Evolutionary conservation across 2,329 filamentous ascomycete species (phyloP).

Genomic region (Xylaria sp.): DNA sequence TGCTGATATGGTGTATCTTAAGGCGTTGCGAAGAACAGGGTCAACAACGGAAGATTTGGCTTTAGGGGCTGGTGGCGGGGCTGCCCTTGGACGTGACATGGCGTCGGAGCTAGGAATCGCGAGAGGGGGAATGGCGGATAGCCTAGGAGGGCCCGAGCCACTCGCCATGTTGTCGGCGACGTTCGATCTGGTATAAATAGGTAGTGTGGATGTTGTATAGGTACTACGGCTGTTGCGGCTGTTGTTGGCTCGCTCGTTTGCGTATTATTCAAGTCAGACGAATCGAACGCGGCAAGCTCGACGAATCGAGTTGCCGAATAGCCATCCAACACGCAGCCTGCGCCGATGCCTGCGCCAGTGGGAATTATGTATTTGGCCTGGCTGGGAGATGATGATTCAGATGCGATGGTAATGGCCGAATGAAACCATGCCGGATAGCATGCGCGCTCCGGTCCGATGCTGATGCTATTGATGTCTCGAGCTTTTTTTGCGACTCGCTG

Average conservation of each 20-base stretch:
- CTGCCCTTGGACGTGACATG: conserved; percentile 40
- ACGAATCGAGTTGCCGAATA: background rate
- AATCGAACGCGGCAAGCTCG: conserved; percentile 11
- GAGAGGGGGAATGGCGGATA: conserved; percentile 40
- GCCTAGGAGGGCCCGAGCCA: conserved; percentile 39
- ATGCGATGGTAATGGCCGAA: background rate
- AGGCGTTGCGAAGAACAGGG: conserved; percentile 82
- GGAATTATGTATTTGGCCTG: background rate
- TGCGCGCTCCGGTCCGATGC: background rate
- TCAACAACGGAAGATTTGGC: conserved; percentile 58
- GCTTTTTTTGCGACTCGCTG: conserved; percentile 9
- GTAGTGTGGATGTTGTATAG: background rate
- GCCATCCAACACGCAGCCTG: conserved; percentile 14
- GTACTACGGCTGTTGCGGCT: background rate
- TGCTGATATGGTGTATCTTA: conserved; percentile 86
- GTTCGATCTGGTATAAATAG: background rate
- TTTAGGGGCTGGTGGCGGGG: conserved; percentile 42
- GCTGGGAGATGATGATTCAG: background rate
- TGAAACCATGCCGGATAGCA: conserved; percentile 16
- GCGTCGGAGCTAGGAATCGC: conserved; percentile 40
- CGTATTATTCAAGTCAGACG: background rate
- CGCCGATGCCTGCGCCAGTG: conserved; percentile 7
- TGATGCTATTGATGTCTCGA: background rate
- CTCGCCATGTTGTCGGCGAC: conserved; percentile 39
- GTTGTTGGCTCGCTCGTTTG: background rate